Base-by-base conservation (phyloP, 176 grass and related monocot species). In the Olyra latifolia region DNA sequence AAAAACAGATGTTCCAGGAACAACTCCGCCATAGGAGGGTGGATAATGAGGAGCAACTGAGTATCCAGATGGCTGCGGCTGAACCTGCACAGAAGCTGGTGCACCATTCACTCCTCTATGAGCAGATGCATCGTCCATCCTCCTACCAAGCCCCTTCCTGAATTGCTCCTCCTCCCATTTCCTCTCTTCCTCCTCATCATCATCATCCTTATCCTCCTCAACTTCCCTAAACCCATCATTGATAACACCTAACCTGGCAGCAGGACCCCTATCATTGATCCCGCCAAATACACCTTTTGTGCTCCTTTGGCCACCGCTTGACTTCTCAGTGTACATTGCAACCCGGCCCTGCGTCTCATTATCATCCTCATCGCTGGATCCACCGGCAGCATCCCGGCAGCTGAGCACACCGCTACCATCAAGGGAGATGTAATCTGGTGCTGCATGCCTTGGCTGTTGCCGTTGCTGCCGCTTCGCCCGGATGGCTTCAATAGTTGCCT, bases 141-240 rank as follows among this genome's bases (percentile, higher is more conserved):
- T 87, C 78, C 86, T 87, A 77, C 92, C 86, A 66, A 95, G 82
- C 29, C 78, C 96, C 75, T 99, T 99, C 71, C 88, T 93, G 59
- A 95, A 87, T 52, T 99, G 96, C 61, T 91, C 96, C 65, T 98
- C 95, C 88, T 99, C 92, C 96, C 96, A 95, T 67, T 84, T 99
- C 77, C 92, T 93, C 66, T 95, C 92, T 84, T 95, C 92, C 74
- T 93, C 95, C 5, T 94, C 95, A 0, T 94, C 88, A 1, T 95
- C 92, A 4, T 87, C 91, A 5, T 80, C 95, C 52, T 15, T 62
- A 48, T 69, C 83, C 69, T 81, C 79, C 15, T 69, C 84, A 62
- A 80, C 82, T 29, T 86, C 78, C 75, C 32, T 86, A 10, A 79
- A 82, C 54, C 80, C 79, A 72, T 62, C 72, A 75, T 79, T 87